Base-by-base conservation (phyloP, 768 basidiomycete genomes). In the Hericium erinaceus region DNA sequence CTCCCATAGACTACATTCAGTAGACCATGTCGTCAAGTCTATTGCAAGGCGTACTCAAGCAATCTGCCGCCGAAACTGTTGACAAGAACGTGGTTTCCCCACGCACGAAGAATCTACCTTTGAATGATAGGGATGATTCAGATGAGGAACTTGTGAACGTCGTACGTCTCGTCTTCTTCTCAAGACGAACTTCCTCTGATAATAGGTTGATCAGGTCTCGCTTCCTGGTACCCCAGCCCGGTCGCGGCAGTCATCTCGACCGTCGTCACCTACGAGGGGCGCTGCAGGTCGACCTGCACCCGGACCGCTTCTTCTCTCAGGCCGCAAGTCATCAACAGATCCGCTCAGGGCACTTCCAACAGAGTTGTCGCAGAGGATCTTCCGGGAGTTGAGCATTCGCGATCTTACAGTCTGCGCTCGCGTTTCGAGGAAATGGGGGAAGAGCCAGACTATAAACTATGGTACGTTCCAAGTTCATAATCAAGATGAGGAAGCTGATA, bases 401-500 rank as follows among this genome's bases (percentile, higher is more conserved):
- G 84, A 91, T 56, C 79, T 95, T 40, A 85, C 89, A 4, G 77
- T 80, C 56, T 94, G 91, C 65, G 80, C 92, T 22, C 71, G 85
- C 38, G 92, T 95, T 4, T 91, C 82, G 50, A 85, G 80, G 70
- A 89, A 92, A 71, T 97, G 94, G 94, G 80, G 77, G 58, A 83
- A 83, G 67, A 93, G 90, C 61, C 91, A 94, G 73, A 89, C 92
- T 0, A 69, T 95, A 59, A 97, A 97, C 70, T 95, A 95, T 67
- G 85, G 94, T 90, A 77, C 67, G 60, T 63, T 28, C 11, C 8
- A 40, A 41, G 24, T 61, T 52, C 39, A 39, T 16, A 15, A 26
- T 16, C 18, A 18, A 26, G 39, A 41, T 58, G 26, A 16, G 20
- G 22, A 24, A 15, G 55, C 58, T 62, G 8, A 48, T 13, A 20